phyloP scores from a whole-genome alignment of 345 rosid genomes.

The Arabis alpina region DNA sequence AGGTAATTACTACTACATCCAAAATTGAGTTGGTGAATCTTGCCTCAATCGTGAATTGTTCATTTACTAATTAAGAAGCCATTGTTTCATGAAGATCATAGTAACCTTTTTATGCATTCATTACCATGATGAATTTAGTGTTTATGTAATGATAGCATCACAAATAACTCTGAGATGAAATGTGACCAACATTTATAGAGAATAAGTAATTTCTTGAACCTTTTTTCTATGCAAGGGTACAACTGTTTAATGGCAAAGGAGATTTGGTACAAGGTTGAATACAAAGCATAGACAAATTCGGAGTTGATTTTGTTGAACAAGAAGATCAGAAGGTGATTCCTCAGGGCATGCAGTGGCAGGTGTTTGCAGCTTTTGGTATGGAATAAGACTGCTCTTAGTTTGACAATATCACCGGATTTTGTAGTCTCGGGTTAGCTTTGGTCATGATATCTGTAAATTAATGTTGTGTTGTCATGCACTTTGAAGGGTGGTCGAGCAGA shows the following conservation, averaged over 20 bases:
- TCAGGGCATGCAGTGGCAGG: conserved; percentile 68
- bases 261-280: conserved; percentile 70
- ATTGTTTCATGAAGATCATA: neutral
- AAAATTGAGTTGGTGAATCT: neutral
- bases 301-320: conserved; percentile 66
- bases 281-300: conserved; percentile 59
- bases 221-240: conserved; percentile 63
- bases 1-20: conserved; percentile 44
- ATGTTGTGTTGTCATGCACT: conserved; percentile 55
- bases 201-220: conserved; percentile 24
- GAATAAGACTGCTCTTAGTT: neutral
- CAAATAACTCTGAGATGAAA: neutral
- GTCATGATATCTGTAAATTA: conserved; percentile 7
- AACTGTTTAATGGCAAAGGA: conserved; percentile 95
- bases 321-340: conserved; percentile 65
- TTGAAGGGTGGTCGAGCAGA: conserved; percentile 95
- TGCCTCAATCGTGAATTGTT: neutral
- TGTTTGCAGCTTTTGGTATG: conserved; percentile 92
- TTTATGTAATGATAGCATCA: neutral
- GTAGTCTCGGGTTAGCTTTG: neutral
- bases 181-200: neutral
- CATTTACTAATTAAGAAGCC: conserved; percentile 1
- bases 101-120: conserved; percentile 19
- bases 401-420: neutral
- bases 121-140: conserved; percentile 3